phyloP scores from a whole-genome alignment of 2,329 filamentous ascomycete genomes.

The Pyrenophora graminea region DNA sequence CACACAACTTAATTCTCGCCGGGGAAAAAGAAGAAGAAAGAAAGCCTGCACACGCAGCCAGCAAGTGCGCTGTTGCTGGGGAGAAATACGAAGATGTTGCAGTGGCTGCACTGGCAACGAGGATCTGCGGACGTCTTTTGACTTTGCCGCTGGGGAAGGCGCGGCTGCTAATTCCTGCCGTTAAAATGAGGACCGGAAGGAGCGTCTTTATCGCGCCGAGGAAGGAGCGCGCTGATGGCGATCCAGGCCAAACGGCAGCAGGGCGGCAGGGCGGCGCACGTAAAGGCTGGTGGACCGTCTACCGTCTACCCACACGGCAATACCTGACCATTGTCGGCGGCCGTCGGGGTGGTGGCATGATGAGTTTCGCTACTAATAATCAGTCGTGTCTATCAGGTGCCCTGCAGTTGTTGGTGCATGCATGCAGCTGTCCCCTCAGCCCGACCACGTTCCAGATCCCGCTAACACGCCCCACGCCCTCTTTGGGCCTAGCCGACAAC shows the following conservation, averaged over 20 bases:
- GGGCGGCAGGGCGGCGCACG: too few species aligned
- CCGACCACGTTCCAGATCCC: slow-evolving; percentile 20
- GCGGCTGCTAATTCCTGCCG: background rate
- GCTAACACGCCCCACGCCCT: background rate
- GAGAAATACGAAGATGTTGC: background rate
- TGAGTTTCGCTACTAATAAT: slow-evolving; percentile 2
- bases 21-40: slow-evolving; percentile 4
- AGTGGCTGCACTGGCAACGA: too few species aligned
- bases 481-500: background rate
- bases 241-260: too few species aligned
- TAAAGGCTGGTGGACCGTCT: background rate
- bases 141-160: background rate
- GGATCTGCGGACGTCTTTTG: background rate
- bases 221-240: slow-evolving; percentile 4
- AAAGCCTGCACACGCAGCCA: too few species aligned
- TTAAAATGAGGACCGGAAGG: slow-evolving; percentile 15
- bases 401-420: slow-evolving; percentile 10
- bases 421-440: slow-evolving; percentile 11
- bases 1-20: slow-evolving; percentile 11
- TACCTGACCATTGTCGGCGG: too few species aligned
- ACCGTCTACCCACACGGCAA: background rate
- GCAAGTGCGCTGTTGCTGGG: background rate
- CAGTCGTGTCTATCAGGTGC: slow-evolving; percentile 8
- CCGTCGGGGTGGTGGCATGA: slow-evolving; percentile 1
- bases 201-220: slow-evolving; percentile 10